Evolutionary conservation across 768 basidiomycete species (phyloP).

Genomic region (Hericium erinaceus): DNA sequence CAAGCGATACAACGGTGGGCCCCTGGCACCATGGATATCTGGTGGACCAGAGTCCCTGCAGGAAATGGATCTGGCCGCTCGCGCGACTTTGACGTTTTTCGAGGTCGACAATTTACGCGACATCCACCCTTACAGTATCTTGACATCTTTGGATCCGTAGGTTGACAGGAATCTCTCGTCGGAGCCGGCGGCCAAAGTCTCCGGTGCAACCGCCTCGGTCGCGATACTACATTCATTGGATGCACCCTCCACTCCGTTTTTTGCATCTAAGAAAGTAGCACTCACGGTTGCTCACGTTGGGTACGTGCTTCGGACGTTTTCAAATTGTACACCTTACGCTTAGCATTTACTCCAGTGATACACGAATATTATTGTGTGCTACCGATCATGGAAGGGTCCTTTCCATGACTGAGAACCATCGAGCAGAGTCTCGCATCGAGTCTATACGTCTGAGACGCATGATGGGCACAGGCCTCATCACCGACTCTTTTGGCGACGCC

Average conservation of each 20-base stretch:
- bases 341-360: conserved; percentile 49
- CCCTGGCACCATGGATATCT: conserved; percentile 56
- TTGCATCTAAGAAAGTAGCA: conserved; percentile 61
- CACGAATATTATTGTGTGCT: conserved; percentile 76
- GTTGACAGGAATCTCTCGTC: conserved; percentile 68
- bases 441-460: conserved; percentile 76
- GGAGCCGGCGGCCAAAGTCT: conserved; percentile 59
- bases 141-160: conserved; percentile 25
- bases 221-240: conserved; percentile 90
- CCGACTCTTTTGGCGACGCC: conserved; percentile 91
- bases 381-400: conserved; percentile 63
- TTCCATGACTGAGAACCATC: conserved; percentile 91
- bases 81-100: conserved; percentile 81
- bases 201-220: conserved; percentile 88
- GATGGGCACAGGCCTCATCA: conserved; percentile 84
- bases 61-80: conserved; percentile 66
- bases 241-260: conserved; percentile 71
- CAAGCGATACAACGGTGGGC: conserved; percentile 78
- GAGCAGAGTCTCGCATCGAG: conserved; percentile 87
- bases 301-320: conserved; percentile 30
- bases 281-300: conserved; percentile 92
- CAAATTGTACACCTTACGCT: neutral
- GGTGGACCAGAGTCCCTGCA: conserved; percentile 14
- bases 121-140: conserved; percentile 1
- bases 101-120: conserved; percentile 41